Evolutionary conservation across 768 basidiomycete species (phyloP).

Genomic region (Cystofilobasidium capitatum): DNA sequence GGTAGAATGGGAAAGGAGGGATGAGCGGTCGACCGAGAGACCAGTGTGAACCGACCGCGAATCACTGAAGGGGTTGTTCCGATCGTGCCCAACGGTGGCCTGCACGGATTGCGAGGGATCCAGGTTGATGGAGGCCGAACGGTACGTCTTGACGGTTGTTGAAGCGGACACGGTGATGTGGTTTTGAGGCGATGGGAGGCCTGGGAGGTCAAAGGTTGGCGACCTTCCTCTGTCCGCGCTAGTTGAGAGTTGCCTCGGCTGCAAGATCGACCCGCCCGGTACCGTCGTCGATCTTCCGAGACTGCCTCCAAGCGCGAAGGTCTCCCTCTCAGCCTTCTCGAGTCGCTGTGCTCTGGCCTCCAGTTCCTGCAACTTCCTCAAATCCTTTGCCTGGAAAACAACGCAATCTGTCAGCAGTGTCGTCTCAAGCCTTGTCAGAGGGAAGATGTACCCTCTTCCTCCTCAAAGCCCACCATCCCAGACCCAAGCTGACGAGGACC

Average conservation of each 20-base stretch:
- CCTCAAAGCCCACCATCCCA: slow-evolving; percentile 14
- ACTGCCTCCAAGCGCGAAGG: slow-evolving; percentile 10
- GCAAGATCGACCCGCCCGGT: background rate
- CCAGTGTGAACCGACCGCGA: slow-evolving; percentile 1
- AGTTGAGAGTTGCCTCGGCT: slow-evolving; percentile 1
- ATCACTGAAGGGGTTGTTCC: slow-evolving; percentile 22
- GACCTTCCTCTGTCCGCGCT: slow-evolving; percentile 1
- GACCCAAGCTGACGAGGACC: slow-evolving; percentile 9
- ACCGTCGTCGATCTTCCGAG: background rate
- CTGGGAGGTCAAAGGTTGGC: background rate
- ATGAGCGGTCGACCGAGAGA: slow-evolving; percentile 8
- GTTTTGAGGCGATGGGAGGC: background rate
- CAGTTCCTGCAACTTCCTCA: slow-evolving; percentile 16
- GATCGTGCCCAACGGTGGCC: no score
- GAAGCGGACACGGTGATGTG: background rate
- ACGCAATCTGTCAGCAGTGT: background rate
- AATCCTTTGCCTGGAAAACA: slow-evolving; percentile 11
- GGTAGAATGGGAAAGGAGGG: slow-evolving; percentile 21
- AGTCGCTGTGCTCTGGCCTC: slow-evolving; percentile 17
- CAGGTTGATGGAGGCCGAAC: slow-evolving; percentile 17
- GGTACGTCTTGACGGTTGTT: slow-evolving; percentile 12
- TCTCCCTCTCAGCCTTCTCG: slow-evolving; percentile 7
- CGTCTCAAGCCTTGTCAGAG: background rate
- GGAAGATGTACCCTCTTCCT: slow-evolving; percentile 17
- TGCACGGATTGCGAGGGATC: slow-evolving; percentile 15